A percentile compares a stretch with the other conserved stretches of the same genome.
Conservation (phyloP, 768 basidiomycete genomes). For the Sutorius australiensis region DNA sequence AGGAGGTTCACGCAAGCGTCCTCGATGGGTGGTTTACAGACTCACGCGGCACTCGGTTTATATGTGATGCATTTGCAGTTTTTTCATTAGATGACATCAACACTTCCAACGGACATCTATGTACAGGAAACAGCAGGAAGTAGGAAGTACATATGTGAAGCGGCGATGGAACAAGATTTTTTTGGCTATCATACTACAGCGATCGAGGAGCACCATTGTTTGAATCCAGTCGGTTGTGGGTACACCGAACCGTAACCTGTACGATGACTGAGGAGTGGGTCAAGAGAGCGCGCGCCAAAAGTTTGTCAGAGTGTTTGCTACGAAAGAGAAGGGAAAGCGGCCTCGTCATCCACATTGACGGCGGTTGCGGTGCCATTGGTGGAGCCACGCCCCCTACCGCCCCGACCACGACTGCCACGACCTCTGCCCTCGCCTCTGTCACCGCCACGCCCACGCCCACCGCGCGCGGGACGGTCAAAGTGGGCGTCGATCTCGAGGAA, state of each 20-base stretch:
- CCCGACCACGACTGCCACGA: slow-evolving; percentile 40
- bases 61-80: background rate
- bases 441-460: slow-evolving; percentile 48
- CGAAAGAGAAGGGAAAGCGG: slow-evolving; percentile 86
- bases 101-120: background rate
- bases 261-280: slow-evolving; percentile 4
- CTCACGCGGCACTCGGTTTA: background rate
- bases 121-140: slow-evolving; percentile 7
- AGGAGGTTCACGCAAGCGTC: slow-evolving; percentile 27
- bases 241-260: slow-evolving; percentile 11
- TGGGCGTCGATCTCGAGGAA: slow-evolving; percentile 89
- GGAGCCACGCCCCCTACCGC: slow-evolving; percentile 44
- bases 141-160: slow-evolving; percentile 7
- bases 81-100: background rate
- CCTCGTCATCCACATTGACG: slow-evolving; percentile 78
- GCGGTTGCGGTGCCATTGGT: slow-evolving; percentile 35
- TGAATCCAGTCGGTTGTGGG: slow-evolving; percentile 10
- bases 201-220: slow-evolving; percentile 6
- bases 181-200: slow-evolving; percentile 16
- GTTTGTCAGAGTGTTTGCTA: slow-evolving; percentile 23
- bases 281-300: slow-evolving; percentile 1
- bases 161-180: background rate
- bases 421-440: slow-evolving; percentile 49
- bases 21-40: background rate
- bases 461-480: slow-evolving; percentile 78